Base-by-base conservation (phyloP, 2,329 filamentous ascomycete species). In the Hypoxylon sp. region DNA sequence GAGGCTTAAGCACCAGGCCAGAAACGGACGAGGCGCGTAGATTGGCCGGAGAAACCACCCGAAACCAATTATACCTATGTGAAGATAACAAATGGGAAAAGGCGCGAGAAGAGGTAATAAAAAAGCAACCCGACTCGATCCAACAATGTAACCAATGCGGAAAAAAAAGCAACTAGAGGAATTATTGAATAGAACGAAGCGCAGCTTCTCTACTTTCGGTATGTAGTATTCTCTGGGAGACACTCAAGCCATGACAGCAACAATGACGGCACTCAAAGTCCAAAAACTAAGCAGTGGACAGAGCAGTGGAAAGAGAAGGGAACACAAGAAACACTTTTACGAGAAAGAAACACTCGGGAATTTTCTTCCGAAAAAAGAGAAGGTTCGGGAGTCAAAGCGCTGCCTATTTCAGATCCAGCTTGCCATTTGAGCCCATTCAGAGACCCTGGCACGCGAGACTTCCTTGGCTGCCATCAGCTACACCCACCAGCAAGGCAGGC, bases 131-230 rank as follows among this genome's bases (percentile, higher is more conserved):
- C 48, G 50, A 27, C 50, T 58, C 48, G 50, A 27, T 61, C 49
- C 40, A 59, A 40, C 30, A 50, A 58, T 37, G 62, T 63, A 68
- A 59, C 69, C 68, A 66, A 64, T 63, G 57, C 64, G 65, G 13
- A 37, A 37, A 6, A 64, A 71, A 70, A 59, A 61, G 54, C 25
- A 48, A 53, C 42, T 55, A 14, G 56, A 66, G 62, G 22, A 49
- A 61, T 64, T 48, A 35, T 55, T 40, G 68, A 66, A 72, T 42
- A 46, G 35, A 71, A 69, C 61, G 66, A 73, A 73, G 71, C 69
- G 20, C 71, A 61, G 71, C 71, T 72, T 65, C 70, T 71, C 40
- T 62, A 61, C 59, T 58, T 65, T 58, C 61, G 62, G 59, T 27
- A 53, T 17, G 64, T 61, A 42, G 61, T 65, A 53, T 35, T 50